A percentile compares a stretch with the other conserved stretches of the same genome.
phyloP scores from a whole-genome alignment of 768 basidiomycete genomes.

The Podaxis mareebaensis region DNA sequence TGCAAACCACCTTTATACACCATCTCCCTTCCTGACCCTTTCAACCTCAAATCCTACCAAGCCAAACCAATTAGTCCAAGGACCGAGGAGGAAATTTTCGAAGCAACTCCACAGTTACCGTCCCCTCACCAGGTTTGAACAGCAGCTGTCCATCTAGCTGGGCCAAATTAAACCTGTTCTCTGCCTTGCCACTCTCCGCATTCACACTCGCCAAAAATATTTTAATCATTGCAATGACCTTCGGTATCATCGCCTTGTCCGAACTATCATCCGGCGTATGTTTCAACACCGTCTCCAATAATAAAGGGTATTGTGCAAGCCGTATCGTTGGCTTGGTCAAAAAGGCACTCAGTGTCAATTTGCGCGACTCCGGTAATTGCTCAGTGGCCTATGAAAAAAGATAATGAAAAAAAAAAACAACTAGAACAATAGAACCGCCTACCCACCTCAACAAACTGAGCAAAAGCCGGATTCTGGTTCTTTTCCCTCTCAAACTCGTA shows the following conservation, averaged over 20 bases:
- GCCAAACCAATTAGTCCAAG: constrained; percentile 2
- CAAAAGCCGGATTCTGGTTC: constrained; percentile 87
- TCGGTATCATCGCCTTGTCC: constrained; percentile 76
- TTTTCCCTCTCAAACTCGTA: constrained; percentile 99
- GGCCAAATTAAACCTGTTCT: constrained; percentile 93
- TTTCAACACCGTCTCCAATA: constrained; percentile 90
- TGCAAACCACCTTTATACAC: constrained; percentile 89
- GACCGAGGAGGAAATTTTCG: not conserved
- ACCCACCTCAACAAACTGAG: constrained; percentile 91
- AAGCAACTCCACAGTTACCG: constrained; percentile 51
- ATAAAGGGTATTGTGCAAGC: constrained; percentile 92
- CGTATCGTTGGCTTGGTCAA: constrained; percentile 98
- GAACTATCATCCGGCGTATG: constrained; percentile 88
- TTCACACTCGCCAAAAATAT: constrained; percentile 90
- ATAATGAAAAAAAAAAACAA: not conserved
- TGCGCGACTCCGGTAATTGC: constrained; percentile 90
- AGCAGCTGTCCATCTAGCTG: constrained; percentile 92
- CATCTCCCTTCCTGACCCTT: constrained; percentile 87
- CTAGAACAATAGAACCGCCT: not conserved
- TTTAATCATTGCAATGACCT: constrained; percentile 75
- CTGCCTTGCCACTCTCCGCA: constrained; percentile 89
- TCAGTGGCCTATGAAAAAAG: constrained; percentile 60
- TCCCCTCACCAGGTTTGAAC: constrained; percentile 87
- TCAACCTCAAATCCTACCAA: constrained; percentile 75
- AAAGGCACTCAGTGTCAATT: constrained; percentile 96